Base-by-base conservation (phyloP, 2,329 filamentous ascomycete species). In the Pseudocercospora pini-densiflorae region DNA sequence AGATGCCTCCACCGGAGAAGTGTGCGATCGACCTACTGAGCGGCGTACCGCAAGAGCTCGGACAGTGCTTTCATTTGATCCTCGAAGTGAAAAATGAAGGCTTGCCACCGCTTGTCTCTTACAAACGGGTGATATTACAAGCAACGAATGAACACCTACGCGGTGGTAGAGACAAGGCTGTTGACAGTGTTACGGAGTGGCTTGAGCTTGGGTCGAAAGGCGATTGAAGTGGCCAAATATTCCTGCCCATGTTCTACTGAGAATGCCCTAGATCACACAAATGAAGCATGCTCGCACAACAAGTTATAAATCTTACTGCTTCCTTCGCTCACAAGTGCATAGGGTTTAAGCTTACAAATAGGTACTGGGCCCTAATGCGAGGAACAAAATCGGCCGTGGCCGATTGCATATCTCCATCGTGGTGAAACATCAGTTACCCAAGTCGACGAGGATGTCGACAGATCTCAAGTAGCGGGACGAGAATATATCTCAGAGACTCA, bases 21-120 rank as follows among this genome's bases (percentile, higher is more conserved):
- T 54, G 59, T 29, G 59, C 45, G 8, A 33, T 62, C 16, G 59
- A 62, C n/a, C 31, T 62, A 12, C 33, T 53, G 21, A 62, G 43
- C 14, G 49, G 59, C 21, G 24, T 53, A 10, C 24, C 59, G 10
- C 27, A 53, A 16, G 47, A 45, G 7, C 24, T 23, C 6, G 61
- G 64, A 36, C 64, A 66, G 33, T 10, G 59, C 31, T 60, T 60
- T 24, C 64, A 63, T 51, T 29, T 66, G 3, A 58, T 66, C 24
- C 43, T 66, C 4, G 60, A 66, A 24, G 64, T 66, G 0, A 64
- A 45, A 14, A 57, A 62, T 19, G 47, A 27, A n/a, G 65, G 65
- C 10, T 8, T 23, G 16, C 65, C 61, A 23, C 65, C 65, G 7
- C 47, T 67, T 21, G 27, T 36, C 40, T 51, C 61, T 14, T 67